A percentile compares a stretch with the other conserved stretches of the same genome.
Evolutionary conservation across 257 asterid species (phyloP).

Genomic region (Lycium ferocissimum): DNA sequence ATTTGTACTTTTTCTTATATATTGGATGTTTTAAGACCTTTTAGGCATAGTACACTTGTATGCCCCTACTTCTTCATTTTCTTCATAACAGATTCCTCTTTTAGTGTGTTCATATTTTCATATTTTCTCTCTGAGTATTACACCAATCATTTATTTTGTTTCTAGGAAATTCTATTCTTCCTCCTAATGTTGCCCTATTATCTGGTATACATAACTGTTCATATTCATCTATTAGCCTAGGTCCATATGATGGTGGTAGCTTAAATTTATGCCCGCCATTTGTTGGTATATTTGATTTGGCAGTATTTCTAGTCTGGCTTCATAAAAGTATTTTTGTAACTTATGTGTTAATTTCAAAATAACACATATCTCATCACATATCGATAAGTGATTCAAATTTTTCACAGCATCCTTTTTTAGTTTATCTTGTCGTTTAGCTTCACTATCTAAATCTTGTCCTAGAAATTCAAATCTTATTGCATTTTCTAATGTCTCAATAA

Average conservation of each 20-base stretch:
- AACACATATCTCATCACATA: slow-evolving; percentile 5
- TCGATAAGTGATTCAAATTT: not conserved
- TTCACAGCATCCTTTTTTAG: not conserved
- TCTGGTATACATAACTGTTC: not conserved
- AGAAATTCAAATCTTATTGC: slow-evolving; percentile 15
- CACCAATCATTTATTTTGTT: not conserved
- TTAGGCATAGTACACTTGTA: not conserved
- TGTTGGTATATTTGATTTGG: slow-evolving; percentile 4
- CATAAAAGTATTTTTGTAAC: not conserved
- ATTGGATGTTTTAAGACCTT: not conserved
- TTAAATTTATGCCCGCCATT: not conserved
- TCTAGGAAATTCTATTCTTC: not conserved
- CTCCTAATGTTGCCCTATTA: not conserved
- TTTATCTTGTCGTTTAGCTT: not conserved
- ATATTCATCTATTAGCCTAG: not conserved
- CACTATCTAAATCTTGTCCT: not conserved
- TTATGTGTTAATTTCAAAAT: not conserved
- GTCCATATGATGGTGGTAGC: not conserved
- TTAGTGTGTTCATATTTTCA: not conserved
- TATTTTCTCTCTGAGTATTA: not conserved
- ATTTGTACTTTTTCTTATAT: not conserved
- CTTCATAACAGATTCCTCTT: not conserved
- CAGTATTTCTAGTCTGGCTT: not conserved
- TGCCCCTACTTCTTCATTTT: not conserved
- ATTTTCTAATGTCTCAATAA: not conserved